Conservation (phyloP, 371 early-diverging fungal genomes). For the Mucor lusitanicus region DNA sequence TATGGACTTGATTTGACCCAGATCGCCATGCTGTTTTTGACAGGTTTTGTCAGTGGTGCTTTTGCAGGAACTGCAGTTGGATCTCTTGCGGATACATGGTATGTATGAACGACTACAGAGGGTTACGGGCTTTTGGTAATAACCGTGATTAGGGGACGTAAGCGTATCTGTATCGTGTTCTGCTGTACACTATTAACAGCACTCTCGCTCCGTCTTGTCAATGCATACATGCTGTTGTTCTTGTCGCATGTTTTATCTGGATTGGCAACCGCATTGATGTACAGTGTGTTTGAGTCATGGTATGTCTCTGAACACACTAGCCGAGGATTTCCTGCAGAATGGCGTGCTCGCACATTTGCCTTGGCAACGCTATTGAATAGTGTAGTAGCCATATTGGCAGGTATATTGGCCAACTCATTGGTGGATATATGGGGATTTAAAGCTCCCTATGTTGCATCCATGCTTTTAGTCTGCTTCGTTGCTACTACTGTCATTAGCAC, state of each 20-base stretch:
- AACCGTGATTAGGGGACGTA: constrained; percentile 58
- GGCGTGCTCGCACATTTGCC: constrained; percentile 72
- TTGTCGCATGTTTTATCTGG: constrained; percentile 72
- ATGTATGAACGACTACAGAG: background rate
- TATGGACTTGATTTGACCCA: constrained; percentile 59
- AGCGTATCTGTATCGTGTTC: constrained; percentile 63
- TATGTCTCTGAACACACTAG: constrained; percentile 73
- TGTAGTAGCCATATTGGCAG: constrained; percentile 71
- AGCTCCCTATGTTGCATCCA: constrained; percentile 67
- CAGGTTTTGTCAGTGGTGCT: constrained; percentile 75
- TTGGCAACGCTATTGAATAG: constrained; percentile 72
- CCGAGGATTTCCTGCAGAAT: constrained; percentile 55
- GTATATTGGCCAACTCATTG: constrained; percentile 63
- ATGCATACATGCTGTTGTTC: constrained; percentile 55
- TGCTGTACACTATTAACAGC: constrained; percentile 60
- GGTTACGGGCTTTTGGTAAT: background rate
- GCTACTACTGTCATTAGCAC: constrained; percentile 47
- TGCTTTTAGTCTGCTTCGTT: constrained; percentile 50
- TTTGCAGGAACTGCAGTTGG: constrained; percentile 76
- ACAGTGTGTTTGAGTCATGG: constrained; percentile 83
- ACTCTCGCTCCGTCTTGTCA: constrained; percentile 58
- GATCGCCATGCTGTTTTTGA: constrained; percentile 72
- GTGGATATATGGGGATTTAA: constrained; percentile 58
- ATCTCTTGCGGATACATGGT: constrained; percentile 75
- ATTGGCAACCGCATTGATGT: constrained; percentile 67